Percentiles rank a stretch among this genome's conserved stretches.
phyloP scores from a whole-genome alignment of 345 rosid genomes.

The Eucalyptus decipiens region DNA sequence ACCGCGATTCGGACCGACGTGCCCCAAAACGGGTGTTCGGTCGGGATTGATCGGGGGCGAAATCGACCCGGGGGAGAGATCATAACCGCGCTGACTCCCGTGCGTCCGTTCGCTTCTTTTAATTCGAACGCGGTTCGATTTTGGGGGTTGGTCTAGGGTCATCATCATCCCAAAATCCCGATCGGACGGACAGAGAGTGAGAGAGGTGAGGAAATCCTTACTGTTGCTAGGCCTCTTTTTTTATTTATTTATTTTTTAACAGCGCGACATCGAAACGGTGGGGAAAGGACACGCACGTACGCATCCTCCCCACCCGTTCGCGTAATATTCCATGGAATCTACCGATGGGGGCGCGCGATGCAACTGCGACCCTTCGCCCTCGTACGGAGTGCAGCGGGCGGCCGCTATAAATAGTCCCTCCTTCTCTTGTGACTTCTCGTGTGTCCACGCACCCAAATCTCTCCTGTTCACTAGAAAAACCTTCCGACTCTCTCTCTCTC shows the following conservation, averaged over 20 bases:
- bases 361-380: background rate
- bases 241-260: background rate
- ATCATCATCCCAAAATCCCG: background rate
- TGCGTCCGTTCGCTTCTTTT: too few species aligned
- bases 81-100: background rate
- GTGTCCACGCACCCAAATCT: background rate
- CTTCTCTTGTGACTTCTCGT: background rate
- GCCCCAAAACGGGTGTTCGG: background rate
- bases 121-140: background rate
- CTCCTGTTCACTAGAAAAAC: background rate
- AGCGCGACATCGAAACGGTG: background rate
- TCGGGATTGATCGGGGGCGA: background rate
- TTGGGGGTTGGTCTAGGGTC: background rate
- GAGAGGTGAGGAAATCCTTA: too few species aligned
- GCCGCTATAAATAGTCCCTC: background rate
- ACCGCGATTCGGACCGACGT: background rate
- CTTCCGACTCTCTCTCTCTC: background rate
- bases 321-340: conserved; percentile 43
- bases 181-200: background rate
- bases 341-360: background rate
- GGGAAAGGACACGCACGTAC: background rate
- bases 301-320: background rate
- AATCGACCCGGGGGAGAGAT: background rate
- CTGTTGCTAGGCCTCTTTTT: background rate
- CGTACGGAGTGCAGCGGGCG: background rate